These are phyloP conservation scores for Candida koratica DNA, from an alignment of 805 yeast genomes.

Conservation along the genomic window DNA sequence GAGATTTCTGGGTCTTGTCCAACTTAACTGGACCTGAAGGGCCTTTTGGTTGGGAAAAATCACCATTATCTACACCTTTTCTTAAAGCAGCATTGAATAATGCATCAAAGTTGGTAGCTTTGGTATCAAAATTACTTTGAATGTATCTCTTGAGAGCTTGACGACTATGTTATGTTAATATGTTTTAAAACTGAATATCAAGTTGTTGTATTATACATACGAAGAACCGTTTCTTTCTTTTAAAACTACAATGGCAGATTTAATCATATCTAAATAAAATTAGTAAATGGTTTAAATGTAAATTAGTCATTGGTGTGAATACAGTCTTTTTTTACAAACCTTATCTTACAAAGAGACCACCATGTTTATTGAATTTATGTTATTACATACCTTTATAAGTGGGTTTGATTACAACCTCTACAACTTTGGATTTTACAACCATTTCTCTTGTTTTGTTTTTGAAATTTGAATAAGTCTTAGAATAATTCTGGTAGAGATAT, in stretches of 20 bases:
- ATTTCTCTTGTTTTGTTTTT: too few relatives aligned
- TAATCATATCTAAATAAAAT: constrained; percentile 48
- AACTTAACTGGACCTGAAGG: constrained; percentile 83
- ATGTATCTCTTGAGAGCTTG: constrained; percentile 85
- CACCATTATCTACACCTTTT: constrained; percentile 76
- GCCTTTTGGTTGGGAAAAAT: constrained; percentile 81
- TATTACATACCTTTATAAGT: constrained; percentile 46
- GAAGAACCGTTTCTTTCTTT: constrained; percentile 79
- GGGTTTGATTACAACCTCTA: constrained; percentile 25
- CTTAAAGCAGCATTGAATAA: constrained; percentile 74
- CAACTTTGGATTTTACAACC: constrained; percentile 34
- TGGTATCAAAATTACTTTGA: constrained; percentile 55
- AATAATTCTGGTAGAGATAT: constrained; percentile 3
- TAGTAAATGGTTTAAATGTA: background rate
- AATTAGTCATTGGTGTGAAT: background rate
- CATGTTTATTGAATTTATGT: too few relatives aligned
- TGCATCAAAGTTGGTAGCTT: constrained; percentile 64
- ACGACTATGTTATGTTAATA: constrained; percentile 48
- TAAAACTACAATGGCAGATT: constrained; percentile 63
- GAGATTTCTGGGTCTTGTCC: constrained; percentile 41
- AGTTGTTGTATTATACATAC: too few relatives aligned
- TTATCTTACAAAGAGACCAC: too few relatives aligned
- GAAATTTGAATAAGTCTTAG: too few relatives aligned
- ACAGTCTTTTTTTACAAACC: too few relatives aligned
- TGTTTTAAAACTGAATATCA: background rate